Conservation (phyloP, 768 basidiomycete species). For the Trametes cingulata region DNA sequence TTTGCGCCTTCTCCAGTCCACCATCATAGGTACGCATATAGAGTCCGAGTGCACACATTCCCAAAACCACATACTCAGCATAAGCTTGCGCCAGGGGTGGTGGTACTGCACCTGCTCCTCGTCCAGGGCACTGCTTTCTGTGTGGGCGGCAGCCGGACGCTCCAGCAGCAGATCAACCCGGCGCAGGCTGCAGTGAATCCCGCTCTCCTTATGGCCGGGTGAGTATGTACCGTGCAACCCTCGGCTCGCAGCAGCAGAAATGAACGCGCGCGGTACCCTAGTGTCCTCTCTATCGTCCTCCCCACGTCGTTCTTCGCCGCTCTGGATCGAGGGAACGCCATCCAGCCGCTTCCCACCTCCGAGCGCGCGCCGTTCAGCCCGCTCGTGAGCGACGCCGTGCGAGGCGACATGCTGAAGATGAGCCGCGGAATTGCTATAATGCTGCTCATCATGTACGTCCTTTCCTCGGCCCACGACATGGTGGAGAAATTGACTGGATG, state of each 20-base stretch:
- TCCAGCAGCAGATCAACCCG: slow-evolving; percentile 66
- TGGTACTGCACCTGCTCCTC: slow-evolving; percentile 71
- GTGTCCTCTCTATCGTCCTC: slow-evolving; percentile 61
- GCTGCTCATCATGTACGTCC: slow-evolving; percentile 56
- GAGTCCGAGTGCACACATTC: neutral
- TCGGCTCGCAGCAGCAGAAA: no score
- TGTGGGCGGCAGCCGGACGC: slow-evolving; percentile 61
- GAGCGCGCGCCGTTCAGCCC: slow-evolving; percentile 19
- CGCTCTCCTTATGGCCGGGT: slow-evolving; percentile 68
- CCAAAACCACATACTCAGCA: no score
- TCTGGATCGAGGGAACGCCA: slow-evolving; percentile 37
- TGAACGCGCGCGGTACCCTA: slow-evolving; percentile 22
- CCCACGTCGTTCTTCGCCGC: slow-evolving; percentile 72
- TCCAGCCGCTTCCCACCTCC: slow-evolving; percentile 16
- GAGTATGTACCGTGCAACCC: slow-evolving; percentile 14
- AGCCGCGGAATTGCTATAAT: slow-evolving; percentile 69
- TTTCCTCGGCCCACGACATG: neutral
- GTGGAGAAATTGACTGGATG: neutral
- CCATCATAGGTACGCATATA: slow-evolving; percentile 53
- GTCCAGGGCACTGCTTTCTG: slow-evolving; percentile 71
- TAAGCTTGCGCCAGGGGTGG: slow-evolving; percentile 48
- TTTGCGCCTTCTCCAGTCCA: slow-evolving; percentile 65
- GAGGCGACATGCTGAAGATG: slow-evolving; percentile 53
- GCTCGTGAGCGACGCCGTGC: slow-evolving; percentile 44
- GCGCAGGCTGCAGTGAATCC: slow-evolving; percentile 67